Base-by-base conservation (phyloP, 192 early-diverging fungal species). In the Diversispora eburnea region DNA sequence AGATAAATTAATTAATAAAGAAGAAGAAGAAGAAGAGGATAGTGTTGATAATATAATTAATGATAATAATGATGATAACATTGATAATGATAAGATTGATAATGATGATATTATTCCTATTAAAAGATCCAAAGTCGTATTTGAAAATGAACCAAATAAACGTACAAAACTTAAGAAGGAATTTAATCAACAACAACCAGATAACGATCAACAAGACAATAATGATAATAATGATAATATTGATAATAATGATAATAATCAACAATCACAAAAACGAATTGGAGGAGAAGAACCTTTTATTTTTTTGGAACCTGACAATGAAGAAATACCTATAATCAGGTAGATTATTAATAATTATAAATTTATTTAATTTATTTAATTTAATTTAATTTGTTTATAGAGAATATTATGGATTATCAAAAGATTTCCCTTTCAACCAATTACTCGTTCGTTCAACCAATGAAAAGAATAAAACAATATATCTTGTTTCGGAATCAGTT, bases 371-470 rank as follows among this genome's bases (percentile, higher is more conserved):
- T 19, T 46, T 0, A 65, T 15, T 22, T 33, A 5, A 39, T 48
- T 13, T 60, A 59, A 19, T 5, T 33, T 20, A 3, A 61, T 52
- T 49, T 49, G 25, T 78, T 51, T 45, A 65, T 48, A 84, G 80
- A 39, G 76, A 85, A 46, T 93, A 89, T 73, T 99, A 93, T 80
- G 93, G 91, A 15, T 78, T 99, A 48, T 78, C 80, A 9, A 70
- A 81, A 42, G 74, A 82, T 8, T 95, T 99, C 84, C 94, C 95
- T 17, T 78, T 78, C 42, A 85, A 88, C 73, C 92, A 92, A 47
- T 94, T 96, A 76, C 84, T 99, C 55, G 88, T 95, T n/a, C 92
- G 98, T 8, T 91, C 95, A 7, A 89, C 88, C 67, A 87, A 81
- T 59, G 79, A 80, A 20, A 83, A 88, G 74, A 85, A 82, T 78